Base-by-base conservation (phyloP, 495 filamentous ascomycete species). In the Corynascus novoguineensis region DNA sequence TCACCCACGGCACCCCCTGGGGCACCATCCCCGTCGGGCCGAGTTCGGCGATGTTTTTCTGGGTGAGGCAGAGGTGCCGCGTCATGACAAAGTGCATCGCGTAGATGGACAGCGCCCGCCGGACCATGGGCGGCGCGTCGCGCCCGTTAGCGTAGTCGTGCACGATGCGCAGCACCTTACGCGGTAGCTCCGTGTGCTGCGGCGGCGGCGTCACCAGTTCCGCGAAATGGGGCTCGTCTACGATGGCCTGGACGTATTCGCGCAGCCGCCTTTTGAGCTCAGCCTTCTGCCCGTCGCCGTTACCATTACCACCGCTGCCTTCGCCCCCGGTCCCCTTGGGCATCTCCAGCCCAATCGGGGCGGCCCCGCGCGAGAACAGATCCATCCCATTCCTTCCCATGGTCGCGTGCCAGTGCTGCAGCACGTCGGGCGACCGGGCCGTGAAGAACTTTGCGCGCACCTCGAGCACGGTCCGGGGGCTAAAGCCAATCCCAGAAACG, bases 31-130 rank as follows among this genome's bases (percentile, higher is more conserved):
- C 57, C 5, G 64, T 73, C 21, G 62, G 50, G 42, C 64, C 64
- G 1, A 81, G 65, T 14, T 63, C 61, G 28, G 48, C 53, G 35
- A 76, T 61, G 40, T 73, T 72, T n/a, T 61, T 53, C 7, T 60
- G 55, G 10, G 76, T 75, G 15, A 81, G 64, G 50, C 75, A 78
- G 32, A 79, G 67, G 49, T 79, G 72, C 7, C 69, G 68, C 12
- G 71, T 73, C 67, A 81, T 73, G 50, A 78, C 73, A 62, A 78
- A 78, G 58, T 80, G 77, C 65, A 75, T 75, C 28, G 74, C 73
- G 59, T 79, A 76, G 29, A 81, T 73, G 32, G 68, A 68, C 44
- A 81, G 63, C 38, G 73, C 78, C 21, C 71, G 64, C 49, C 66
- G 68, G 35, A 79, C 72, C 60, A 81, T 73, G 19, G 68, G 31